Evolutionary conservation across 2,329 filamentous ascomycete species (phyloP).

Genomic region (Zasmidium angulare): DNA sequence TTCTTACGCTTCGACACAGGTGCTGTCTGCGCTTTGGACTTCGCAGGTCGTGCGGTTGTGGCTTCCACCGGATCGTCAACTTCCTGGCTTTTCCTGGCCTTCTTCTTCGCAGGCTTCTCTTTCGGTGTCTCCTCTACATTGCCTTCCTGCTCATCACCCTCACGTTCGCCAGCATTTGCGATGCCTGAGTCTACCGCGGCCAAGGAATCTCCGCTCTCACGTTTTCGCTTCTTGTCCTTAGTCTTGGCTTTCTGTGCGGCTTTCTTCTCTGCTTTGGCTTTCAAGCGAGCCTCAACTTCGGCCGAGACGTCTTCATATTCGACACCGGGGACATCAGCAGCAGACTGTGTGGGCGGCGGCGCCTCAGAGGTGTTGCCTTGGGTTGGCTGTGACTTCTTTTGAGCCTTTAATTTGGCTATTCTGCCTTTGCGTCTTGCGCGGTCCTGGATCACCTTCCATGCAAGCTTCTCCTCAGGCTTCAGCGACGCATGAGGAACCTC

Average conservation of each 20-base stretch:
- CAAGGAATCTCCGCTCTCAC: constrained; percentile 31
- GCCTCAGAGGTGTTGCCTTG: background rate
- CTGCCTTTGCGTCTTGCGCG: background rate
- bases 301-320: constrained; percentile 33
- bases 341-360: background rate
- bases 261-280: constrained; percentile 31
- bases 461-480: constrained; percentile 1
- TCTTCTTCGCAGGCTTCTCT: constrained; percentile 12
- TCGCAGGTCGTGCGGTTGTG: background rate
- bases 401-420: background rate
- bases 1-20: constrained; percentile 4
- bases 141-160: background rate
- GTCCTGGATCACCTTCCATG: constrained; percentile 3
- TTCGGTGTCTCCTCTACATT: background rate
- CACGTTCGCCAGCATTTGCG: constrained; percentile 11
- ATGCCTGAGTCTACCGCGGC: background rate
- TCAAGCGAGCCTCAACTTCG: constrained; percentile 32
- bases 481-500: constrained; percentile 6
- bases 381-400: background rate
- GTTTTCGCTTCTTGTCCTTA: constrained; percentile 36
- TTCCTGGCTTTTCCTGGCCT: background rate
- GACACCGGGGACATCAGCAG: constrained; percentile 10
- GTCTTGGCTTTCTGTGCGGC: constrained; percentile 20
- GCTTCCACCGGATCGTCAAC: background rate
- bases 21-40: background rate